Percentiles rank a stretch among this genome's conserved stretches.
phyloP scores from a whole-genome alignment of 176 grass and related monocot species.

The Pontederia crassipes region DNA sequence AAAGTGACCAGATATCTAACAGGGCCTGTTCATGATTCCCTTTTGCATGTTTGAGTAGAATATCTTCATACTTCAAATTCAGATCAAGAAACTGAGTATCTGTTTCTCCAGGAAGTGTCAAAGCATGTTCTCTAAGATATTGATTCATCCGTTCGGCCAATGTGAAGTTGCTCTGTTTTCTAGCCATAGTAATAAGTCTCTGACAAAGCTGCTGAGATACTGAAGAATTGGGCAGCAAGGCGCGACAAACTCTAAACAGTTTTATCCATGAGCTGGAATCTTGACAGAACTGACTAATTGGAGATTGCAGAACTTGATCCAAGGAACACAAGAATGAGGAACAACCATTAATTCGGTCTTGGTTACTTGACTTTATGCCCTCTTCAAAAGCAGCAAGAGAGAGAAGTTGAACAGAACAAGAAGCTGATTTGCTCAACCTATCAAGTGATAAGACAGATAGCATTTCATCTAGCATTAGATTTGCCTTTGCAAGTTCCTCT shows the following conservation, averaged over 20 bases:
- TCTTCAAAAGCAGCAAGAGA: constrained; percentile 88
- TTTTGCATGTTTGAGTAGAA: constrained; percentile 67
- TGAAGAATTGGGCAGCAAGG: constrained; percentile 52
- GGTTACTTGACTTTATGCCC: constrained; percentile 29
- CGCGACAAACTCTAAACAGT: constrained; percentile 67
- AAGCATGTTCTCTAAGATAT: constrained; percentile 57
- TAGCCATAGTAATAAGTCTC: constrained; percentile 67
- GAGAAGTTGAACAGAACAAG: constrained; percentile 69
- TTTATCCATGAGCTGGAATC: constrained; percentile 93
- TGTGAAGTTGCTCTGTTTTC: constrained; percentile 81
- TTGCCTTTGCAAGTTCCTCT: constrained; percentile 68
- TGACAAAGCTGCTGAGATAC: constrained; percentile 61
- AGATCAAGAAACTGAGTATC: constrained; percentile 58
- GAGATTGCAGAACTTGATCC: constrained; percentile 41
- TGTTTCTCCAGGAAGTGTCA: constrained; percentile 32
- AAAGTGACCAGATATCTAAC: constrained; percentile 64
- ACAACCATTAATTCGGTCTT: constrained; percentile 34
- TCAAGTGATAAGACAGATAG: constrained; percentile 73
- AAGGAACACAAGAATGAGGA: constrained; percentile 46
- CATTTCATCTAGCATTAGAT: constrained; percentile 77
- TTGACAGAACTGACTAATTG: constrained; percentile 48
- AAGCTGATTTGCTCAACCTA: constrained; percentile 54
- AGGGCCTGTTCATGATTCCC: constrained; percentile 65
- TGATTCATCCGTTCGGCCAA: constrained; percentile 73
- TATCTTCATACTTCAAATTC: constrained; percentile 69